Percentiles rank a stretch among this genome's conserved stretches.
These are phyloP conservation scores for Fistulinella prunicolor DNA, from an alignment of 768 basidiomycete species.

Conservation along the genomic window DNA sequence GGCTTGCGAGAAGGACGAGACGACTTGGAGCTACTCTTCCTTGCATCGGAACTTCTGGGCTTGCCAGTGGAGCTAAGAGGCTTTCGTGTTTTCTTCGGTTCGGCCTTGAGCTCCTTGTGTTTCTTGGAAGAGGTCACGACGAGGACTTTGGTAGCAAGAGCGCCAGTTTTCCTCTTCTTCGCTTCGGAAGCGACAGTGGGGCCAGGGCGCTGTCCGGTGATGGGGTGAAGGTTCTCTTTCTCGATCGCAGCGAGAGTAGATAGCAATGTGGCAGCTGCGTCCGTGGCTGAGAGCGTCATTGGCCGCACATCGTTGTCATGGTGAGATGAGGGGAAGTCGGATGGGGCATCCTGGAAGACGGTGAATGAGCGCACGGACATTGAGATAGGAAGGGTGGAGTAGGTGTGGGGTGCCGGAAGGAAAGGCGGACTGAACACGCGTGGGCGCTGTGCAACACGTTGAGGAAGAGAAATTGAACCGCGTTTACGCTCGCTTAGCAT, in stretches of 20 bases:
- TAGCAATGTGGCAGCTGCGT: slow-evolving; percentile 32
- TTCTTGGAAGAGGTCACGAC: slow-evolving; percentile 38
- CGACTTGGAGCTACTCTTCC: slow-evolving; percentile 38
- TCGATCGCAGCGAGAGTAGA: slow-evolving; percentile 44
- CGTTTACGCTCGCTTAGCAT: slow-evolving; percentile 26
- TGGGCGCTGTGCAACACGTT: slow-evolving; percentile 34
- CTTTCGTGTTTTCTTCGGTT: slow-evolving; percentile 60
- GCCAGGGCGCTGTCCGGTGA: slow-evolving; percentile 63
- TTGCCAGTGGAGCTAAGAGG: slow-evolving; percentile 31
- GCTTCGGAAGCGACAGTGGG: slow-evolving; percentile 33
- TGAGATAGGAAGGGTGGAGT: slow-evolving; percentile 12
- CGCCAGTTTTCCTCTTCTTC: slow-evolving; percentile 66
- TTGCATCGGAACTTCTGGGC: slow-evolving; percentile 30
- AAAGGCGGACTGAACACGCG: too few relatives aligned
- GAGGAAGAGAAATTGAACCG: slow-evolving; percentile 24
- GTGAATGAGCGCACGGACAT: slow-evolving; percentile 63
- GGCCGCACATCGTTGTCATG: too few relatives aligned
- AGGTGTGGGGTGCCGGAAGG: too few relatives aligned
- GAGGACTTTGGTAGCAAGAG: slow-evolving; percentile 53
- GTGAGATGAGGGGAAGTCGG: slow-evolving; percentile 34
- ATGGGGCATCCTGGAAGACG: slow-evolving; percentile 58
- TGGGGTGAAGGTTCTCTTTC: slow-evolving; percentile 78
- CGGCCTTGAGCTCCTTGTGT: slow-evolving; percentile 43
- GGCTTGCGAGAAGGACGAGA: slow-evolving; percentile 41
- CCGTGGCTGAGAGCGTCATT: slow-evolving; percentile 18